These are phyloP conservation scores for Aspergillus sp. DNA, from an alignment of 2,329 filamentous ascomycete species.

Conservation along the genomic window DNA sequence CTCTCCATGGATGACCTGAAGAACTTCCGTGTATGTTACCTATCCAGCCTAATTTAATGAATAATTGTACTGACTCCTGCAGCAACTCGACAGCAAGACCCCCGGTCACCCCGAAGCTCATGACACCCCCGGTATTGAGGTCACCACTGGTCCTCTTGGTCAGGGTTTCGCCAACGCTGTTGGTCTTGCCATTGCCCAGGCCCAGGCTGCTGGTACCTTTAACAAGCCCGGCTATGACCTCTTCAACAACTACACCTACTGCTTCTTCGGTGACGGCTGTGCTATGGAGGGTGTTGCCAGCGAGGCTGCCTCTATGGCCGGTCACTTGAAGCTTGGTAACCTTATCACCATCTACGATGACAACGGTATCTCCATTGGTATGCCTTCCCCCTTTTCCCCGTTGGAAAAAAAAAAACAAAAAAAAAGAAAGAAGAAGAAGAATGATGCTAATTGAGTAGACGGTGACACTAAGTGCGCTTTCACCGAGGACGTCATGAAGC, in stretches of 20 bases:
- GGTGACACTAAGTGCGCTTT: slow-evolving; percentile 94
- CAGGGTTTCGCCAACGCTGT: slow-evolving; percentile 97
- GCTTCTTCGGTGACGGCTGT: slow-evolving; percentile 96
- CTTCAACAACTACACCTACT: slow-evolving; percentile 94
- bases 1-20: slow-evolving; percentile 88
- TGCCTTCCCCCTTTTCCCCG: slow-evolving; percentile 18
- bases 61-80: slow-evolving; percentile 7
- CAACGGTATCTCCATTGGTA: slow-evolving; percentile 87
- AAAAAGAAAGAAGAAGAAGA: too few species aligned
- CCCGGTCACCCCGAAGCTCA: slow-evolving; percentile 95
- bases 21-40: slow-evolving; percentile 76
- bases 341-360: slow-evolving; percentile 96
- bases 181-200: slow-evolving; percentile 93
- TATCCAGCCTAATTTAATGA: background rate
- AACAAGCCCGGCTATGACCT: slow-evolving; percentile 94
- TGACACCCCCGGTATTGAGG: slow-evolving; percentile 94
- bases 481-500: slow-evolving; percentile 91
- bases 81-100: slow-evolving; percentile 71
- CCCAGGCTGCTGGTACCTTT: slow-evolving; percentile 82
- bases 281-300: slow-evolving; percentile 96
- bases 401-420: background rate
- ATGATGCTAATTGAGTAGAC: slow-evolving; percentile 46
- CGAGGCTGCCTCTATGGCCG: slow-evolving; percentile 86
- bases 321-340: slow-evolving; percentile 96
- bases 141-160: slow-evolving; percentile 94